phyloP scores from a whole-genome alignment of 805 yeast genomes.

The Ogataea paraovalis region DNA sequence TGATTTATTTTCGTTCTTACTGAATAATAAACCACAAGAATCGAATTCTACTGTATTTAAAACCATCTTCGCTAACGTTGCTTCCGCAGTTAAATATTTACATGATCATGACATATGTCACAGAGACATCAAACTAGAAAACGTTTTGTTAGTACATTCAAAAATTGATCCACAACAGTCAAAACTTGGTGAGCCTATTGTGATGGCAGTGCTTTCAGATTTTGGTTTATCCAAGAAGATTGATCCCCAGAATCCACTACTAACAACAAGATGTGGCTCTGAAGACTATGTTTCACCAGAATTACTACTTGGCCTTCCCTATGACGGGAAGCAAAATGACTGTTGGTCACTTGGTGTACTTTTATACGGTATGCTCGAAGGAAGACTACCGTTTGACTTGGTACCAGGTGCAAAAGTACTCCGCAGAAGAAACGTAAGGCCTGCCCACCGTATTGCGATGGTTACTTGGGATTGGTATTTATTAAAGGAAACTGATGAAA shows the following conservation, averaged over 20 bases:
- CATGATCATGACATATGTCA: conserved; percentile 73
- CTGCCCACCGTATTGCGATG: conserved; percentile 87
- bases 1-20: conserved; percentile 66
- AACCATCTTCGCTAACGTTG: conserved; percentile 66
- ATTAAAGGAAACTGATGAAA: conserved; percentile 33
- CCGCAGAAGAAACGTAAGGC: conserved; percentile 42
- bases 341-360: conserved; percentile 95
- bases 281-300: conserved; percentile 98
- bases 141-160: conserved; percentile 44
- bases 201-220: conserved; percentile 66
- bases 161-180: background rate
- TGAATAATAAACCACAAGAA: conserved; percentile 32
- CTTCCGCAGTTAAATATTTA: conserved; percentile 64
- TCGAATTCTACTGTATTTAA: conserved; percentile 44
- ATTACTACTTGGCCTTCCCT: conserved; percentile 80
- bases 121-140: conserved; percentile 89
- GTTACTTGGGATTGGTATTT: conserved; percentile 86
- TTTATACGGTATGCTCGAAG: conserved; percentile 79
- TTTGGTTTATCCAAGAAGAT: conserved; percentile 81
- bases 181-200: conserved; percentile 7
- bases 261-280: conserved; percentile 91
- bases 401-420: conserved; percentile 41
- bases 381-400: conserved; percentile 87
- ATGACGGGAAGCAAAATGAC: conserved; percentile 89
- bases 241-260: conserved; percentile 53